Conservation (phyloP, 2,329 filamentous ascomycete species). For the Aspergillus pseudotamarii region DNA sequence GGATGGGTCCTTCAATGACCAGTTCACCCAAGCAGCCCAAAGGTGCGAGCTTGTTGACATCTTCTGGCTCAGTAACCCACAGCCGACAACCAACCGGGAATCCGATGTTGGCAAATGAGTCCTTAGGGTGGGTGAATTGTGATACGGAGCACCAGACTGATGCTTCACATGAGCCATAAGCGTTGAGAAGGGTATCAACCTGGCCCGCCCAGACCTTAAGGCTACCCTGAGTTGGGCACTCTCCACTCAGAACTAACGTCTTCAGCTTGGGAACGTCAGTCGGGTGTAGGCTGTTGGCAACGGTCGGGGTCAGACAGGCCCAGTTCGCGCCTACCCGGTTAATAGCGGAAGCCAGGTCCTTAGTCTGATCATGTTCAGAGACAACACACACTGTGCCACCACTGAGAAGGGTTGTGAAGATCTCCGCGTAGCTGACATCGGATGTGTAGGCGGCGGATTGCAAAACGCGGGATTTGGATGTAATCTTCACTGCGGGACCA, state of each 20-base stretch:
- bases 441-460: slow-evolving; percentile 40
- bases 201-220: background rate
- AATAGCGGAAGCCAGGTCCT: slow-evolving; percentile 50
- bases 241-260: slow-evolving; percentile 1
- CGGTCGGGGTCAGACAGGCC: slow-evolving; percentile 12
- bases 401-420: slow-evolving; percentile 20
- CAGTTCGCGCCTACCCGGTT: slow-evolving; percentile 5
- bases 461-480: slow-evolving; percentile 14
- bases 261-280: background rate
- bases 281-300: background rate
- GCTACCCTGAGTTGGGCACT: background rate
- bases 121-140: background rate
- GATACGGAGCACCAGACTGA: background rate
- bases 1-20: slow-evolving; percentile 38
- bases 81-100: slow-evolving; percentile 38
- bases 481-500: slow-evolving; percentile 46
- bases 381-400: slow-evolving; percentile 49
- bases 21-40: slow-evolving; percentile 45
- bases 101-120: slow-evolving; percentile 22
- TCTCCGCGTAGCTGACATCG: slow-evolving; percentile 35
- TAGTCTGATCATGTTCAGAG: slow-evolving; percentile 43
- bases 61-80: slow-evolving; percentile 42
- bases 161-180: background rate
- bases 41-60: slow-evolving; percentile 38
- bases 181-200: background rate